Conservation (phyloP, 177 flowering plant genomes). For the Vitis hybrid region DNA sequence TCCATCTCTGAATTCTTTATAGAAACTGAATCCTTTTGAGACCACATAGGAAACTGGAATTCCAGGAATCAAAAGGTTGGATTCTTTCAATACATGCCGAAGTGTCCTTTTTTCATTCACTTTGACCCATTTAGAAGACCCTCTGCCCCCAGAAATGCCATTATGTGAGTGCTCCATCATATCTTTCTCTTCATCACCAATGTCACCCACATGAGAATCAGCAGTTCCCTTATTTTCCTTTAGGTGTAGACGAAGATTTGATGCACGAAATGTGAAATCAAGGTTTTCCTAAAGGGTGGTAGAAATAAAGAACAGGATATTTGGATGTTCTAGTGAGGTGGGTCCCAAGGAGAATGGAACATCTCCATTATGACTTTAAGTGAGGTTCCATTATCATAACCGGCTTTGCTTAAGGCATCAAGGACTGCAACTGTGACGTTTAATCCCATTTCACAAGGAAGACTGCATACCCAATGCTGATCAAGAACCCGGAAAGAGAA, state of each 20-base stretch:
- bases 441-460: slow-evolving; percentile 66
- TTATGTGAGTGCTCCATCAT: slow-evolving; percentile 15
- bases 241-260: no score
- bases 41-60: no score
- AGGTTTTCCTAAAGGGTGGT: no score
- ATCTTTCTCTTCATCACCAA: slow-evolving; percentile 47
- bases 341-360: no score
- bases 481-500: slow-evolving; percentile 64
- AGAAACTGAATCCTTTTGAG: no score
- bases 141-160: slow-evolving; percentile 30
- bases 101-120: no score
- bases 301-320: no score
- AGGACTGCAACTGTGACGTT: slow-evolving; percentile 56
- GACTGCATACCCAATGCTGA: slow-evolving; percentile 80
- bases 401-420: slow-evolving; percentile 49
- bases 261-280: no score
- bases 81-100: no score
- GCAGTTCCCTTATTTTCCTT: slow-evolving; percentile 41
- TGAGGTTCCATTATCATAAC: slow-evolving; percentile 46
- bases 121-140: slow-evolving; percentile 33
- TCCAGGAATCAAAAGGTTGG: no score
- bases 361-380: slow-evolving; percentile 49
- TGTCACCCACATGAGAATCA: slow-evolving; percentile 19
- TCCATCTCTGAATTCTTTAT: no score
- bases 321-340: no score